These are phyloP conservation scores for Cercospora beticola DNA, from an alignment of 2,329 filamentous ascomycete genomes.

Conservation along the genomic window DNA sequence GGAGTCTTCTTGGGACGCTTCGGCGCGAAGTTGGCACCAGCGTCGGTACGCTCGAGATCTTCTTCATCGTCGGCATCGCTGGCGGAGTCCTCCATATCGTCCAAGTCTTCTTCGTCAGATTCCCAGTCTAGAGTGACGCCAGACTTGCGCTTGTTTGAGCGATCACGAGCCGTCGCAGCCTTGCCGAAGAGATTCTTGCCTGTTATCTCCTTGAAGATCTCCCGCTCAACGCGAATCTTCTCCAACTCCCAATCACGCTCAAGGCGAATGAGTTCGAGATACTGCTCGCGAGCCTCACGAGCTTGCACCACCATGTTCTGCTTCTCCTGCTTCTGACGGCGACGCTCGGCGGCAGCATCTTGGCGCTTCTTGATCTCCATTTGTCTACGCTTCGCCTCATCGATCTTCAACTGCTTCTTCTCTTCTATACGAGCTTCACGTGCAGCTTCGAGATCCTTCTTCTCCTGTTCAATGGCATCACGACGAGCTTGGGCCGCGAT, in stretches of 20 bases:
- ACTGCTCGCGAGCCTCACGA: conserved; percentile 10
- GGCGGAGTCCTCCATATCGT: conserved; percentile 8
- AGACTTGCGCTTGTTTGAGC: conserved; percentile 8
- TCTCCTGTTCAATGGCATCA: conserved; percentile 22
- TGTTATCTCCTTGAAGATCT: conserved; percentile 24
- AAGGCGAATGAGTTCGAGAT: conserved; percentile 17
- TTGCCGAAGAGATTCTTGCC: conserved; percentile 20
- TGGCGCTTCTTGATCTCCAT: conserved; percentile 14
- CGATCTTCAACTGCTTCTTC: conserved; percentile 22
- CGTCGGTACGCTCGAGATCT: neutral
- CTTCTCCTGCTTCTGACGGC: conserved; percentile 22
- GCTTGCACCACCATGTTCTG: conserved; percentile 13
- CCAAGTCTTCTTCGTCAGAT: conserved; percentile 16
- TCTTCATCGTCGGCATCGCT: conserved; percentile 17
- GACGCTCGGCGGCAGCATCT: conserved; percentile 18
- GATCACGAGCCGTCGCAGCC: neutral
- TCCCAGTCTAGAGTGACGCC: conserved; percentile 14
- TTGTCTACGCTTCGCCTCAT: conserved; percentile 15
- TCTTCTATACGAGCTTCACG: conserved; percentile 21
- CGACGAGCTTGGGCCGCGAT: conserved; percentile 30
- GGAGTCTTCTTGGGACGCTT: conserved; percentile 11
- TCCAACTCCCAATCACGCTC: conserved; percentile 26
- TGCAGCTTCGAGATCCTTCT: conserved; percentile 20
- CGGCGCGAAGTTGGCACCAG: conserved; percentile 5
- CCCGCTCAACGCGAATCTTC: conserved; percentile 22